Percentiles rank a stretch among this genome's conserved stretches.
Conservation (phyloP, 2,329 filamentous ascomycete species). For the Verticillium albo-atrum region DNA sequence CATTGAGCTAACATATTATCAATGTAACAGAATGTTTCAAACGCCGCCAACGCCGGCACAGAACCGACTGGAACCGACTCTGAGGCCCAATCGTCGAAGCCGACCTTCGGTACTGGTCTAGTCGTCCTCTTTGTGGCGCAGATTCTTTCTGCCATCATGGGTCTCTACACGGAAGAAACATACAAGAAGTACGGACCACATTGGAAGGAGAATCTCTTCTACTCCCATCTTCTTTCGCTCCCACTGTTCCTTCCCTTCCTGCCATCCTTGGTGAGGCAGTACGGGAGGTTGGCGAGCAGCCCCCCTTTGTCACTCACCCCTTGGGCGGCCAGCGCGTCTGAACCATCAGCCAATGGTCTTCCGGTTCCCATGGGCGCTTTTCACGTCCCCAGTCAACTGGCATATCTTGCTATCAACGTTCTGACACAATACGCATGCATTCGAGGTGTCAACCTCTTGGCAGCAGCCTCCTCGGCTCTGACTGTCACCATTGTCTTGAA, state of each 20-base stretch:
- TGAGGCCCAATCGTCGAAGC: slow-evolving; percentile 5
- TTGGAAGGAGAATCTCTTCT: slow-evolving; percentile 96
- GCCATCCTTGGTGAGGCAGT: slow-evolving; percentile 61
- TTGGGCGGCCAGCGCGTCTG: slow-evolving; percentile 18
- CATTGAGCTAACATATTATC: not conserved
- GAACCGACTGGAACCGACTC: not conserved
- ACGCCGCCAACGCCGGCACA: not conserved
- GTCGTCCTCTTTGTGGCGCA: slow-evolving; percentile 83
- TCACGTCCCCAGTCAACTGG: slow-evolving; percentile 62
- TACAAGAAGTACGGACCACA: slow-evolving; percentile 82
- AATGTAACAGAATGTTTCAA: not conserved
- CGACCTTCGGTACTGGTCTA: slow-evolving; percentile 64
- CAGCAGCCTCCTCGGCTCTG: slow-evolving; percentile 80
- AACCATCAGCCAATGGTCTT: slow-evolving; percentile 28
- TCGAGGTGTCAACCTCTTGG: slow-evolving; percentile 90
- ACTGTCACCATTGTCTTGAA: slow-evolving; percentile 97
- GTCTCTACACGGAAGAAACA: slow-evolving; percentile 87
- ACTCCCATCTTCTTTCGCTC: slow-evolving; percentile 73
- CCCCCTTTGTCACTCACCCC: slow-evolving; percentile 47
- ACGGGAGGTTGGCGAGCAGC: slow-evolving; percentile 58
- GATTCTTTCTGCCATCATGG: slow-evolving; percentile 87
- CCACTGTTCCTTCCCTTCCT: slow-evolving; percentile 72
- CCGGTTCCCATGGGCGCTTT: slow-evolving; percentile 32
- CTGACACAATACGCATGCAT: slow-evolving; percentile 94
- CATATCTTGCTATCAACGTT: slow-evolving; percentile 71